A percentile compares a stretch with the other conserved stretches of the same genome.
phyloP scores from a whole-genome alignment of 176 grass and related monocot species.

The Melocanna baccifera region DNA sequence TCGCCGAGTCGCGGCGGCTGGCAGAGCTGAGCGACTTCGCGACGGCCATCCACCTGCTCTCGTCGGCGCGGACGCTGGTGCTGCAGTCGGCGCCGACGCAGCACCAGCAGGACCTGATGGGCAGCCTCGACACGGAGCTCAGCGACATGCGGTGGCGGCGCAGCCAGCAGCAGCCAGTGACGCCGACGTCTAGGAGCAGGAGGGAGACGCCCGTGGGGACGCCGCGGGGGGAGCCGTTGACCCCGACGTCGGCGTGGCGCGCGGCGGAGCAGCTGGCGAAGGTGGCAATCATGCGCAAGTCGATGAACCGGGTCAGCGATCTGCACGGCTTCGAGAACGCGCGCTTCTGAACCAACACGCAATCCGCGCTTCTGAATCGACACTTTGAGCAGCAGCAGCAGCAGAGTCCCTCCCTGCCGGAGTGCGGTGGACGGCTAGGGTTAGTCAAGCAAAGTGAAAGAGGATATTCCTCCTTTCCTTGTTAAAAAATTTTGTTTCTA shows the following conservation, averaged over 20 bases:
- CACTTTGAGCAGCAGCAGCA: background rate
- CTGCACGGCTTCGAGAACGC: conserved; percentile 98
- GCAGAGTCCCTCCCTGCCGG: conserved; percentile 28
- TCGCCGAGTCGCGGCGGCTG: conserved; percentile 73
- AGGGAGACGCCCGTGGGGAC: conserved; percentile 28
- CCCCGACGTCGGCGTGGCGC: conserved; percentile 90
- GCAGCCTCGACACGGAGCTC: conserved; percentile 59
- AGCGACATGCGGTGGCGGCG: conserved; percentile 59
- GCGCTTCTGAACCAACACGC: conserved; percentile 49
- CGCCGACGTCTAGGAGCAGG: conserved; percentile 34
- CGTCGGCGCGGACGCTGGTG: conserved; percentile 69
- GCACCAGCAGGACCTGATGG: conserved; percentile 54
- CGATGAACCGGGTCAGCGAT: conserved; percentile 82
- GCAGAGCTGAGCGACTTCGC: conserved; percentile 65
- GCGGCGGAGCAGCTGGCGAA: conserved; percentile 95
- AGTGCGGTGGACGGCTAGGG: conserved; percentile 27
- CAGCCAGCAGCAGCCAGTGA: conserved; percentile 11
- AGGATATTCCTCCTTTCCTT: background rate
- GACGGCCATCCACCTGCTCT: conserved; percentile 72
- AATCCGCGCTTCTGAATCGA: background rate
- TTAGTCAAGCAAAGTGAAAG: background rate
- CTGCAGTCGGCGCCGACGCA: conserved; percentile 46
- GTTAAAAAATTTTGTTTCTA: background rate
- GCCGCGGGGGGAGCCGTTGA: conserved; percentile 52
- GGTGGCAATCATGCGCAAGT: conserved; percentile 94